Conservation (phyloP, 2,329 filamentous ascomycete species). For the Phialophora tarda region DNA sequence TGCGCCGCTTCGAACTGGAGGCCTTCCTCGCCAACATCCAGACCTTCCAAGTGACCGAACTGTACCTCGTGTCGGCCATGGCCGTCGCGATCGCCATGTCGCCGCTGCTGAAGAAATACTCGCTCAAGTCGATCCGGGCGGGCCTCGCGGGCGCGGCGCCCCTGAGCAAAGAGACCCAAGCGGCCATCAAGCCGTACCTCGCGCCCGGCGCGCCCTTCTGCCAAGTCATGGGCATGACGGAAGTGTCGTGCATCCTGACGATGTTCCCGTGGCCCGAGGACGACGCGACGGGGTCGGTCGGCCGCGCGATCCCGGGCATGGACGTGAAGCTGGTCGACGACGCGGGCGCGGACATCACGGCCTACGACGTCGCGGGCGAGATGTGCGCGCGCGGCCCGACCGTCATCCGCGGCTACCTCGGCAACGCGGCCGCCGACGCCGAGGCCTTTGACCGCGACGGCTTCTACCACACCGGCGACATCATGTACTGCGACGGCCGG, state of each 20-base stretch:
- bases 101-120: slow-evolving; percentile 35
- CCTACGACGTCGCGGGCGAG: slow-evolving; percentile 56
- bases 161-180: slow-evolving; percentile 50
- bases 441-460: slow-evolving; percentile 50
- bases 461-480: slow-evolving; percentile 59
- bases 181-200: slow-evolving; percentile 51
- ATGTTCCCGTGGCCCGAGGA: slow-evolving; percentile 45
- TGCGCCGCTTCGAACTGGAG: slow-evolving; percentile 50
- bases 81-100: slow-evolving; percentile 45
- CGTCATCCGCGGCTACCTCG: slow-evolving; percentile 60
- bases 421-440: slow-evolving; percentile 47
- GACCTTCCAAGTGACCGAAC: slow-evolving; percentile 30
- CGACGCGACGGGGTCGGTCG: slow-evolving; percentile 56
- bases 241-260: slow-evolving; percentile 47
- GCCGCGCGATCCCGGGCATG: slow-evolving; percentile 49
- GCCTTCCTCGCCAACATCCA: slow-evolving; percentile 24
- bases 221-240: slow-evolving; percentile 62
- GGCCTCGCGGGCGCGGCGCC: slow-evolving; percentile 55
- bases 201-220: slow-evolving; percentile 49
- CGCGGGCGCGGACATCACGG: slow-evolving; percentile 59
- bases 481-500: slow-evolving; percentile 50
- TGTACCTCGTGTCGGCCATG: slow-evolving; percentile 52
- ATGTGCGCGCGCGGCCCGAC: slow-evolving; percentile 57
- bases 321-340: slow-evolving; percentile 52
- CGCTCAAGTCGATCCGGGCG: slow-evolving; percentile 40